Evolutionary conservation across 352 stramenopile species (phyloP), one percentile per base, ranked within the genome.

Genomic region (Aphanomyces invadans): DNA sequence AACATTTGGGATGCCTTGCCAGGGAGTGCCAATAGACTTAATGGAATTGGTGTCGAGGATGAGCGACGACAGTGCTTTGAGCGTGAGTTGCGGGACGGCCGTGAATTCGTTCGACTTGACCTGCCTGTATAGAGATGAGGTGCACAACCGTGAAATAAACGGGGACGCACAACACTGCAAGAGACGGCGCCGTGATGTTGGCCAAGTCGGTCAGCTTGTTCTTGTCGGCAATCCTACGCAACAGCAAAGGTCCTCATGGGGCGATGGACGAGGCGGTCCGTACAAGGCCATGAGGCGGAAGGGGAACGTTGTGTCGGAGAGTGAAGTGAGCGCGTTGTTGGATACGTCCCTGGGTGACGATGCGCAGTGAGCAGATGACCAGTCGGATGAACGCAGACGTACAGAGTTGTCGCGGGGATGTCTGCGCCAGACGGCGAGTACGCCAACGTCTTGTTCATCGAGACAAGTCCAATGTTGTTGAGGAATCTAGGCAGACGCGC

Each of bases 191-290:
- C 4, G n/a, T 51, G 25, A 46, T 49, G 15, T 51, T 31, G 36
- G 31, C 17, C 17, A 52, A 12, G 19, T 11, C 10, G 4, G 25
- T 21, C 33, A 64, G 33, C n/a, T 64, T 5, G 55, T 64, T 64
- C 11, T 49, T 31, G 36, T 64, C 55, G 32, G 46, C 19, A 38
- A 36, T 57, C 11, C 49, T 57, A 32, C 12, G 21, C 49, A 57
- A 17, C 21, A 57, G 44, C 7, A 4, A 26, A 52, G 44, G 12
- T 7, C 4, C 9, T 9, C 4, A 52, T 25, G 44, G 19, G 9
- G 19, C 44, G 21, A 42, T 7, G 36, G 15, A 42, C 7, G 7
- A 15, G 36, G 15, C 15, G 36, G 15, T 42, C 7, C 44, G 44
- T 52, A 52, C 44, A 52, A 23, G 12, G 44, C 23, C 12, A 25